Evolutionary conservation across 495 filamentous ascomycete genomes (phyloP), one percentile per base, ranked within the genome.

Genomic region (Immersiella caudata): DNA sequence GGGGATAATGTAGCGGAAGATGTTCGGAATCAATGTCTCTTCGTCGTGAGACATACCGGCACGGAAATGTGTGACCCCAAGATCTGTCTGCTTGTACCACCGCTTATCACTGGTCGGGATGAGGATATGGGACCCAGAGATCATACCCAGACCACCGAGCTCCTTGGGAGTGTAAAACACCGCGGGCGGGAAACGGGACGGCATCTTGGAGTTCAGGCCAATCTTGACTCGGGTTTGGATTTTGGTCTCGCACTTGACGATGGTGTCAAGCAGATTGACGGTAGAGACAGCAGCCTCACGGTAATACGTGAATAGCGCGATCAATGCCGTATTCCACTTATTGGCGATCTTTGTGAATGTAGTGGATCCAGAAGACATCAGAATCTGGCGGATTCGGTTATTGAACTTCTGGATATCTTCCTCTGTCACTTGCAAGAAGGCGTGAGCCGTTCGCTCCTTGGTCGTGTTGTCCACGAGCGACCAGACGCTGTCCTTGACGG

Each of bases 321-420:
- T 99, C 65, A 99, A 81, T 7, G 91, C 93, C 0, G 96, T 98
- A 78, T 99, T 99, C 96, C 96, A 99, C 79, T 99, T 99, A 79
- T 99, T 99, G 57, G 96, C 96, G 73, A 99, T 99, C 86, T 99
- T 99, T 58, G 96, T 99, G 83, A 99, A 99, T 1, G 96, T 99
- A 2, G 96, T 99, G 4, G 93, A 97, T 26, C 96, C 96, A 67
- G 94, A 98, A 14, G 93, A 97, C 96, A 99, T 99, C 27, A 99
- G 86, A 76, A 99, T 98, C 74, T 99, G 96, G 52, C 96, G 90
- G 75, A 99, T 98, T 8, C 96, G 88, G 74, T 99, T 99, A 78
- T 99, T 99, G 82, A 99, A 99, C 78, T 98, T 98, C 67, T 96
- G 92, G 67, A 98, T 94, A 71, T 98, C 95, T 78, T 98, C 96